phyloP scores from a whole-genome alignment of 108 stramenopile genomes.

The Skeletonema menzelii region DNA sequence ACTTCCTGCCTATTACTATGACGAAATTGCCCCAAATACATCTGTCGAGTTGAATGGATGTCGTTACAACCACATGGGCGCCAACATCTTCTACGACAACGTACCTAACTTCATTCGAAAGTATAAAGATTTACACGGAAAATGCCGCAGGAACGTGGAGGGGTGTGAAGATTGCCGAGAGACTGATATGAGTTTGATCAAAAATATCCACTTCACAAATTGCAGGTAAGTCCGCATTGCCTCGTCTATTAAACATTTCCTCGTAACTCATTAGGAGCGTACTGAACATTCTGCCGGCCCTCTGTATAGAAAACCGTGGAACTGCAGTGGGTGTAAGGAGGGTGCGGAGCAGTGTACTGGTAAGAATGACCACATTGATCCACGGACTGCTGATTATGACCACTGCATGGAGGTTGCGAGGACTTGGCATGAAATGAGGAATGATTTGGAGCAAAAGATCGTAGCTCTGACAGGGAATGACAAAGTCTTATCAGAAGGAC shows the following conservation, averaged over 20 bases:
- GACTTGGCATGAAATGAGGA: conserved; percentile 58
- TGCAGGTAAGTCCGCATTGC: too few relatives aligned
- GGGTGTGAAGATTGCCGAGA: conserved; percentile 53
- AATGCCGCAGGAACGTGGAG: conserved; percentile 30
- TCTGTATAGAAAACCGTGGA: conserved; percentile 76
- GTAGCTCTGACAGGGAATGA: conserved; percentile 26
- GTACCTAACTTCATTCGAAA: conserved; percentile 38
- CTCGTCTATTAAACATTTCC: too few relatives aligned
- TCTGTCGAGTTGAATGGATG: conserved; percentile 58
- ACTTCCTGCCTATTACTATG: conserved; percentile 69
- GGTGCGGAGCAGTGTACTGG: neutral
- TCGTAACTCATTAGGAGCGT: too few relatives aligned
- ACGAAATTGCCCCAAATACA: conserved; percentile 53
- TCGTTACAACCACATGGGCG: conserved; percentile 70
- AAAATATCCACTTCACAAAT: conserved; percentile 62
- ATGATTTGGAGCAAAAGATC: conserved; percentile 55
- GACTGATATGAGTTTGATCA: conserved; percentile 39
- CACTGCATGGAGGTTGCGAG: conserved; percentile 55
- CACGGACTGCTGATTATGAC: conserved; percentile 34
- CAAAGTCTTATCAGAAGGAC: conserved; percentile 31
- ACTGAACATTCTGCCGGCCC: too few relatives aligned
- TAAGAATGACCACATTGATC: conserved; percentile 37
- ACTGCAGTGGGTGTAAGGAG: conserved; percentile 31
- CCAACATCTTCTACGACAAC: conserved; percentile 25
- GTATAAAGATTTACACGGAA: conserved; percentile 35